Percentiles rank a stretch among this genome's conserved stretches.
phyloP scores from a whole-genome alignment of 169 alveolate genomes.

The Eimeria maxima region DNA sequence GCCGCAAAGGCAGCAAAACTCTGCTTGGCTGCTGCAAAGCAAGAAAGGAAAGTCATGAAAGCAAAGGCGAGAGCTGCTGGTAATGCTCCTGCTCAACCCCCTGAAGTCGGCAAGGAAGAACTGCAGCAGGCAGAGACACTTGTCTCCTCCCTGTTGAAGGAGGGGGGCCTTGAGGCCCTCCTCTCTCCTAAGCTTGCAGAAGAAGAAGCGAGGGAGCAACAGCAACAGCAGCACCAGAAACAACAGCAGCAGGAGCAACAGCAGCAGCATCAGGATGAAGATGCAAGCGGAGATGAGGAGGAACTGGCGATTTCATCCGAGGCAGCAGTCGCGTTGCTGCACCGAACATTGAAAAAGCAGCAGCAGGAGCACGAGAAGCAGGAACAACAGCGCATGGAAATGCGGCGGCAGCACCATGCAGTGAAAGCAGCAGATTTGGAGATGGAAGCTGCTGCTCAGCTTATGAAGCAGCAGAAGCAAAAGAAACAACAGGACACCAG shows the following conservation, averaged over 20 bases:
- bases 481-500: not conserved
- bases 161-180: slow-evolving; percentile 7
- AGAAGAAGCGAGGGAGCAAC: not conserved
- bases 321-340: slow-evolving; percentile 40
- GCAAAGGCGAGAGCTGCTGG: slow-evolving; percentile 22
- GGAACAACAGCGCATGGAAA: not conserved
- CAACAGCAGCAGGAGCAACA: slow-evolving; percentile 34
- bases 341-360: not conserved
- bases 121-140: slow-evolving; percentile 47
- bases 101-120: not conserved
- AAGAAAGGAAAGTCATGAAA: not conserved
- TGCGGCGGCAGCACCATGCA: slow-evolving; percentile 41
- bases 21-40: not conserved
- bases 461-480: not conserved
- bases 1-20: slow-evolving; percentile 32
- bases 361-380: not conserved
- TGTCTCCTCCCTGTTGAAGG: slow-evolving; percentile 5
- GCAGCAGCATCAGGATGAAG: slow-evolving; percentile 10
- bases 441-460: not conserved
- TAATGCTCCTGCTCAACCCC: not conserved
- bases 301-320: not conserved
- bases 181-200: not conserved
- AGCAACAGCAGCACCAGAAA: slow-evolving; percentile 27
- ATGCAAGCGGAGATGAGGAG: not conserved
- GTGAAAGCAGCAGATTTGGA: not conserved